Percentiles rank a stretch among this genome's conserved stretches.
Conservation (phyloP, 1,139 yeast species). For the Meyerozyma elateridarum region DNA sequence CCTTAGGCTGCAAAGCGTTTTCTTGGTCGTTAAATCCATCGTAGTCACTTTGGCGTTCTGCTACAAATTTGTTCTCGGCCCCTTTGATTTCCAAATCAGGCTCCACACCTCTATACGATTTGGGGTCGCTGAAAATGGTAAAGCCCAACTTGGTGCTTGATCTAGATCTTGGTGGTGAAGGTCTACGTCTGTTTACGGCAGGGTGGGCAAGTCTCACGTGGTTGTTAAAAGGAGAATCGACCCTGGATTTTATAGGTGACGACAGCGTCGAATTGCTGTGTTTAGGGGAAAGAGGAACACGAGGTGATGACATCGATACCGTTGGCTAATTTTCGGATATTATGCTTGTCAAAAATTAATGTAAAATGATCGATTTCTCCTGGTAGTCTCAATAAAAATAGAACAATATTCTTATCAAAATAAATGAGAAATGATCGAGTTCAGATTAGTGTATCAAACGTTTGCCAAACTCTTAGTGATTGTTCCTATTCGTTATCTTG, state of each 20-base stretch:
- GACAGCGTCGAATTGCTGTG: conserved; percentile 6
- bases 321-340: conserved; percentile 5
- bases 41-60: conserved; percentile 6
- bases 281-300: conserved; percentile 8
- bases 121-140: conserved; percentile 35
- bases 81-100: conserved; percentile 4
- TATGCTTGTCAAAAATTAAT: not conserved
- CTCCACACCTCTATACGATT: conserved; percentile 4
- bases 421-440: too few species aligned
- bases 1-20: conserved; percentile 41
- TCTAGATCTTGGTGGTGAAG: conserved; percentile 11
- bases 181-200: conserved; percentile 5
- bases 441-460: too few species aligned
- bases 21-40: conserved; percentile 32
- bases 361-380: not conserved
- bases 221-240: conserved; percentile 14
- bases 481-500: too few species aligned
- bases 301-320: conserved; percentile 18
- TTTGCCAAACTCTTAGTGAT: too few species aligned
- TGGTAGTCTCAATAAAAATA: not conserved
- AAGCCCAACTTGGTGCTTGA: conserved; percentile 15
- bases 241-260: conserved; percentile 25
- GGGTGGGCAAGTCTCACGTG: conserved; percentile 10
- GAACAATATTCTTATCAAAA: not conserved
- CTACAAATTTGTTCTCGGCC: conserved; percentile 7